Percentiles rank a stretch among this genome's conserved stretches.
phyloP scores from a whole-genome alignment of 1,284 basidiomycete species.

The Cryptococcus depauperatus region DNA sequence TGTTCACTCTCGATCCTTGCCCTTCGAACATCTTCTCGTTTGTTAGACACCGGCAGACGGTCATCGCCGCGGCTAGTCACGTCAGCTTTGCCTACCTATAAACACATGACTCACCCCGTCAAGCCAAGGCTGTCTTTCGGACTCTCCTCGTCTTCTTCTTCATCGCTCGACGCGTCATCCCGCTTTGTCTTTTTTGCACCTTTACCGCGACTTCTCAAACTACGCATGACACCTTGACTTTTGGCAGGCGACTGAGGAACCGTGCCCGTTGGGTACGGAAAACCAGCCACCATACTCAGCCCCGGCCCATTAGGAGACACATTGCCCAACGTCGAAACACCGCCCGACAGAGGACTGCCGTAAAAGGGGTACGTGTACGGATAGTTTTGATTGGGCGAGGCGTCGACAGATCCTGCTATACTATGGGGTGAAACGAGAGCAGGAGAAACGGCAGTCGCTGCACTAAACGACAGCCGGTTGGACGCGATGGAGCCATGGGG shows the following conservation, averaged over 20 bases:
- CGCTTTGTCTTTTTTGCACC: slow-evolving; percentile 8
- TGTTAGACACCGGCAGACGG: slow-evolving; percentile 10
- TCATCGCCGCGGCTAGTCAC: slow-evolving; percentile 8
- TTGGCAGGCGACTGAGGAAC: background rate
- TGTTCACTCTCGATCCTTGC: slow-evolving; percentile 36
- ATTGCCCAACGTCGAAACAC: slow-evolving; percentile 9
- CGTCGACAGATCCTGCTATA: slow-evolving; percentile 1
- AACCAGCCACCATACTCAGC: slow-evolving; percentile 17
- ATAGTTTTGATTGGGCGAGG: slow-evolving; percentile 3
- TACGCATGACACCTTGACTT: background rate
- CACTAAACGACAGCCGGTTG: slow-evolving; percentile 11
- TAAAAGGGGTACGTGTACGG: slow-evolving; percentile 5
- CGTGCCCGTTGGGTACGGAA: slow-evolving; percentile 11
- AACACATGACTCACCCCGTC: slow-evolving; percentile 2
- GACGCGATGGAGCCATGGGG: slow-evolving; percentile 6
- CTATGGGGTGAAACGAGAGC: slow-evolving; percentile 11
- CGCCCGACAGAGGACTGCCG: background rate
- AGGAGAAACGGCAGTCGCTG: slow-evolving; percentile 12
- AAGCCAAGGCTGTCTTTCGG: slow-evolving; percentile 8
- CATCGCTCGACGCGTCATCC: slow-evolving; percentile 12
- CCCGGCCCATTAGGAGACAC: slow-evolving; percentile 10
- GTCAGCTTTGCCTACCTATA: background rate
- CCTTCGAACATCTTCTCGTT: slow-evolving; percentile 23
- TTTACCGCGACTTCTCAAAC: background rate
- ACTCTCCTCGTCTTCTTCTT: slow-evolving; percentile 11